phyloP scores from a whole-genome alignment of 2,329 filamentous ascomycete species.

The Camillea tinctor region DNA sequence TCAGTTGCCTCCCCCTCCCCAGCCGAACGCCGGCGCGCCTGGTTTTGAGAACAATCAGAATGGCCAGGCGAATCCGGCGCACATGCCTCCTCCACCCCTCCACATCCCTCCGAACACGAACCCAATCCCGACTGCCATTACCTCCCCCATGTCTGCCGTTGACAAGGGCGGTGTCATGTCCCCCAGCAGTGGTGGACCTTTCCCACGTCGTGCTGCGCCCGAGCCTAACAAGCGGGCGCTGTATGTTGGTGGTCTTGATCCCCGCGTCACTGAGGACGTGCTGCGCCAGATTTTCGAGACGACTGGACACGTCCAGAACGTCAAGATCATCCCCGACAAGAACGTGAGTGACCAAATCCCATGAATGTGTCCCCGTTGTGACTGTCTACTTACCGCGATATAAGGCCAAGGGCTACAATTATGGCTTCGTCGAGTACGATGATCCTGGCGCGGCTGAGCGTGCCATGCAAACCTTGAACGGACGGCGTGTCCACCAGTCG shows the following conservation, averaged over 20 bases:
- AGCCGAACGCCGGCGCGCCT: constrained; percentile 67
- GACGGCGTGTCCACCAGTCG: constrained; percentile 90
- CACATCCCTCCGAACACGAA: constrained; percentile 97
- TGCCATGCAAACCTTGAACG: constrained; percentile 96
- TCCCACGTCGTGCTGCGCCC: constrained; percentile 84
- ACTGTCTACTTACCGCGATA: constrained; percentile 22
- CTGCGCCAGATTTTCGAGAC: constrained; percentile 98
- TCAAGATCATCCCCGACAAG: constrained; percentile 99
- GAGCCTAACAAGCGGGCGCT: constrained; percentile 98
- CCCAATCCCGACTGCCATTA: constrained; percentile 88
- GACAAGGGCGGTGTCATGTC: constrained; percentile 71
- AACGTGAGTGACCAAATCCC: constrained; percentile 69
- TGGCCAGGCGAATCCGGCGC: constrained; percentile 65
- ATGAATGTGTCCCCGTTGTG: not conserved
- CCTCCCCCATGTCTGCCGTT: constrained; percentile 73
- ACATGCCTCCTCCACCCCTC: constrained; percentile 88
- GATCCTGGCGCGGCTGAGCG: constrained; percentile 94
- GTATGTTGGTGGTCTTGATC: constrained; percentile 93
- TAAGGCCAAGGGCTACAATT: constrained; percentile 97
- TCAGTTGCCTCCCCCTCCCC: constrained; percentile 68
- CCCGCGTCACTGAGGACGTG: constrained; percentile 93
- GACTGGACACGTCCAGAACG: constrained; percentile 94
- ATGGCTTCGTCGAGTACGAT: constrained; percentile 98
- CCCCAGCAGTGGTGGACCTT: constrained; percentile 76
- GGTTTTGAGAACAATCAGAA: constrained; percentile 77